A percentile compares a stretch with the other conserved stretches of the same genome.
phyloP scores from a whole-genome alignment of 2,329 filamentous ascomycete genomes.

The Talaromyces sp. region DNA sequence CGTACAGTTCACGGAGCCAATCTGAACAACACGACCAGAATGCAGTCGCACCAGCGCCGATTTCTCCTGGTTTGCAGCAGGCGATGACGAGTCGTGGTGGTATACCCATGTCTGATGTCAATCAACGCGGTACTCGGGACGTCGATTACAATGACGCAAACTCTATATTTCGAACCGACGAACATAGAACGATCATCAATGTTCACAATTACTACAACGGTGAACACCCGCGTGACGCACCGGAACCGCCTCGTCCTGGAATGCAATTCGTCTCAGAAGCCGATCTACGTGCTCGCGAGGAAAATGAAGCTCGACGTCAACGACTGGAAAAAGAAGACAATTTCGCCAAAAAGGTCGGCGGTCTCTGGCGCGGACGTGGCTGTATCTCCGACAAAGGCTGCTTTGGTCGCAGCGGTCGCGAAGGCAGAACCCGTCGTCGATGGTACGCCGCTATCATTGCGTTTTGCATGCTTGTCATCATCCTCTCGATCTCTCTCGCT shows the following conservation, averaged over 20 bases:
- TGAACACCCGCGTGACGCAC: slow-evolving; percentile 23
- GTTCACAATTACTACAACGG: slow-evolving; percentile 27
- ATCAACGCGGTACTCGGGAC: slow-evolving; percentile 22
- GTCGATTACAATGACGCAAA: background rate
- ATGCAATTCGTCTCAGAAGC: slow-evolving; percentile 6
- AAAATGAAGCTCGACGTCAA: slow-evolving; percentile 50
- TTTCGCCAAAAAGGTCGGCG: slow-evolving; percentile 52
- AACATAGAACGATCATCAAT: background rate
- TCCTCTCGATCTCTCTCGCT: slow-evolving; percentile 54
- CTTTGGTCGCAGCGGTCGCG: slow-evolving; percentile 58
- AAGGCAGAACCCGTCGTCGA: slow-evolving; percentile 59
- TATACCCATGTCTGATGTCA: slow-evolving; percentile 56
- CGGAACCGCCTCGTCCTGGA: slow-evolving; percentile 18
- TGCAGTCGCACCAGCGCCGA: slow-evolving; percentile 53
- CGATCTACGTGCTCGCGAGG: slow-evolving; percentile 21
- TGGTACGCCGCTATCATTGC: slow-evolving; percentile 53
- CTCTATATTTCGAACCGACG: background rate
- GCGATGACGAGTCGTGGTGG: slow-evolving; percentile 60
- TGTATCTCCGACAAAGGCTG: slow-evolving; percentile 61
- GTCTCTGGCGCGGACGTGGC: slow-evolving; percentile 61
- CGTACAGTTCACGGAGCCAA: slow-evolving; percentile 34
- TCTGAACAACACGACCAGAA: background rate
- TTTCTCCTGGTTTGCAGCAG: slow-evolving; percentile 58
- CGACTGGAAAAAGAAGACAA: slow-evolving; percentile 63
- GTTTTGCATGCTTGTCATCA: slow-evolving; percentile 51